Evolutionary conservation across 345 rosid species (phyloP).

Genomic region (Lumnitzera littorea): DNA sequence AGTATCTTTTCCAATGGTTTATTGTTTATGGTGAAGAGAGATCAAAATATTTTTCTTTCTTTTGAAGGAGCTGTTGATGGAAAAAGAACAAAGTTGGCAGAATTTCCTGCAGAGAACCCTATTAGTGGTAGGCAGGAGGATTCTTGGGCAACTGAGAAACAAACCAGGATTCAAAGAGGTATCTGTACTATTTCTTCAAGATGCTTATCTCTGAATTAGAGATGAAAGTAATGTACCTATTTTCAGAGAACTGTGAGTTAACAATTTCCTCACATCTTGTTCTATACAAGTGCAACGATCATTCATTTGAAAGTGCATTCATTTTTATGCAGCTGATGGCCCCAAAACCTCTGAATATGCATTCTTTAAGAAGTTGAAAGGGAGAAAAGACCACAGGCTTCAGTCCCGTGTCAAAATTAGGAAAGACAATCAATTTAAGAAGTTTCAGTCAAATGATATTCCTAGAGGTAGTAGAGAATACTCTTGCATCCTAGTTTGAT

Average conservation of each 20-base stretch:
- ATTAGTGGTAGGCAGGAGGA: constrained; percentile 10
- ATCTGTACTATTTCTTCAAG: constrained; percentile 6
- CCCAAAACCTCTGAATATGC: constrained; percentile 79
- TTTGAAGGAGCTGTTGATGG: constrained; percentile 25
- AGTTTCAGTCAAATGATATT: constrained; percentile 10
- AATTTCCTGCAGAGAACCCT: constrained; percentile 12
- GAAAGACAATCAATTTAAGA: constrained; percentile 12
- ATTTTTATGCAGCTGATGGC: constrained; percentile 31
- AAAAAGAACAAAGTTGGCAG: constrained; percentile 30
- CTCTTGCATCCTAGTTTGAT: neutral
- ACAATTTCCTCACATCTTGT: too few species aligned
- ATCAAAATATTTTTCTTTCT: neutral
- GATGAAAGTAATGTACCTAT: too few species aligned
- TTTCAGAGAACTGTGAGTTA: too few species aligned
- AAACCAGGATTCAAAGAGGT: constrained; percentile 9
- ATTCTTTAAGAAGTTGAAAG: constrained; percentile 62
- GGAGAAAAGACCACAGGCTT: constrained; percentile 18
- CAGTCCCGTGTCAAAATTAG: constrained; percentile 8
- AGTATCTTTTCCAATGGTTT: neutral
- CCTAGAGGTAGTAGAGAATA: constrained; percentile 20
- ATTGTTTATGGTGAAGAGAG: neutral
- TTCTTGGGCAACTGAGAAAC: neutral
- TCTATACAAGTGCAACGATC: too few species aligned
- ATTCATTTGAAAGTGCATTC: neutral
- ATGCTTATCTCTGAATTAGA: neutral